Base-by-base conservation (phyloP, 1,284 basidiomycete species). In the Stereum hirsutum region DNA sequence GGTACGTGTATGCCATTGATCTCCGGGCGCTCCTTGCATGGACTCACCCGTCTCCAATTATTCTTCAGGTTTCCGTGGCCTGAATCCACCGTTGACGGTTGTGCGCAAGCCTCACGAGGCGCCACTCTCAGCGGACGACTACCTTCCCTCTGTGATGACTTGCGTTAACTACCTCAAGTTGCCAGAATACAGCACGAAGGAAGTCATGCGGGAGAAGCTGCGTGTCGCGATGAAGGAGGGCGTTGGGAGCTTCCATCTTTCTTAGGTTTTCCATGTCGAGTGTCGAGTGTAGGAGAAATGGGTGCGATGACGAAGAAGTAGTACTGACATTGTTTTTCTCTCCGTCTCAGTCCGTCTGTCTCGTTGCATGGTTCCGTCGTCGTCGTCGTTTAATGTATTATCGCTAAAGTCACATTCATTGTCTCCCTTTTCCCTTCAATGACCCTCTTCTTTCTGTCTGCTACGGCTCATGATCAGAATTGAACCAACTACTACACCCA, bases 101-200 rank as follows among this genome's bases (percentile, higher is more conserved):
- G 95, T 99, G 35, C 86, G 94, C 54, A 97, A 99, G 61, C 91
- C 91, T 15, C 92, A 95, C 55, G 96, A 98, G 62, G 70, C 88
- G 4, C 88, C 90, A 7, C 71, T 92, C 51, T 79, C 80, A 14
- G 89, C 95, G 1, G 93, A 99, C 60, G 90, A 96, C 61, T 96
- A 96, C 60, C 70, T 99, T 31, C 95, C 95, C 0, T 94, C 90
- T 58, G 94, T 98, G 36, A 98, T 98, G 95, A 98, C 95, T 8
- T 99, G 95, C 60, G 94, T 95, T 52, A 96, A 97, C 64, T 95
- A 94, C 58, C 69, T 97, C 57, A 97, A 97, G 63, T 67, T 96
- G 54, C 93, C 93, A 1, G 90, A 95, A 57, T 97, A 96, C 61
- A 89, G 87, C 45, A 80, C 81, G 30, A 90, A 87, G 62, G 73